These are phyloP conservation scores for Geranium brycei DNA, from an alignment of 345 rosid species.

Conservation along the genomic window DNA sequence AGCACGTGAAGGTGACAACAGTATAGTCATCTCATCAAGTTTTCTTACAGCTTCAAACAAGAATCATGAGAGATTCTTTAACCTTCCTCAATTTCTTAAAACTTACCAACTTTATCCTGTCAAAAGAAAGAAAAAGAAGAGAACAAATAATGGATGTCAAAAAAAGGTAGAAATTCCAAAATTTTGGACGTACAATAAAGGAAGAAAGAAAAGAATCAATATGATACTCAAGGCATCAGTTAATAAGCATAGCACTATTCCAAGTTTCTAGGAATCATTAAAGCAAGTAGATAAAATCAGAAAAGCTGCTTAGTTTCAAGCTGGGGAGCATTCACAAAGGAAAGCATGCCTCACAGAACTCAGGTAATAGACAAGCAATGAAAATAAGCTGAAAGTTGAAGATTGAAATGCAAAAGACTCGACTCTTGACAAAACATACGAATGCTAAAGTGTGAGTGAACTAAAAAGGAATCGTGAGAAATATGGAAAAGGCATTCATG, in stretches of 20 bases:
- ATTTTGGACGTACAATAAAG: not conserved
- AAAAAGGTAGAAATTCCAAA: not conserved
- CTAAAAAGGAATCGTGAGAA: not conserved
- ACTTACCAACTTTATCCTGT: constrained; percentile 99
- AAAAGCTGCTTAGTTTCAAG: not conserved
- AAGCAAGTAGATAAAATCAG: no score
- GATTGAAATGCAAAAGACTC: no score
- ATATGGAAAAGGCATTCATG: not conserved
- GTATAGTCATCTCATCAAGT: not conserved
- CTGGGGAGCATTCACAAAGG: not conserved
- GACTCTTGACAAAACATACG: no score
- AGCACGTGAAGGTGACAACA: not conserved
- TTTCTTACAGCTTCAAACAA: constrained; percentile 1
- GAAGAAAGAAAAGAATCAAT: not conserved
- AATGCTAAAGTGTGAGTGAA: not conserved
- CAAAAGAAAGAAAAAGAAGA: constrained; percentile 13
- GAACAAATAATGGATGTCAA: constrained; percentile 3
- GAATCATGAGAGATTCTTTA: constrained; percentile 20
- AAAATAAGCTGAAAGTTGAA: no score
- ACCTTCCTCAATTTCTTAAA: constrained; percentile 18
- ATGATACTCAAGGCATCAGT: not conserved
- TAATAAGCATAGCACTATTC: not conserved
- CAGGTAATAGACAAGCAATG: no score
- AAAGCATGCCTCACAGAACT: not conserved
- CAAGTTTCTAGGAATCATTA: not conserved